These are phyloP conservation scores for Biancaea sappan DNA, from an alignment of 306 rosid species.

Conservation along the genomic window DNA sequence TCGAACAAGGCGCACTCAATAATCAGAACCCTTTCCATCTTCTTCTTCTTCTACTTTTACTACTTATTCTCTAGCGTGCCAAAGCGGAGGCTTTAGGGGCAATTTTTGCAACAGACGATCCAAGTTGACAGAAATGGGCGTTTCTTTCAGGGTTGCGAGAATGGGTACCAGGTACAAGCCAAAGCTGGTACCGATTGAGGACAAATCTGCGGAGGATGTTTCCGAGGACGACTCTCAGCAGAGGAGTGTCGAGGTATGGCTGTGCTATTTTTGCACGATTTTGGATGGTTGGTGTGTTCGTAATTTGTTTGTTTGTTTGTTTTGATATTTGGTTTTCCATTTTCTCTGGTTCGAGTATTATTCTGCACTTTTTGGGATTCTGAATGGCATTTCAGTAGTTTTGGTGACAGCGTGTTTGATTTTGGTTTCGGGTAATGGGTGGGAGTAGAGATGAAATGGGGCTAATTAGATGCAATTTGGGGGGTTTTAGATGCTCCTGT, in stretches of 20 bases:
- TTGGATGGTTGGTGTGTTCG: background rate
- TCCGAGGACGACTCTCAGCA: slow-evolving; percentile 4
- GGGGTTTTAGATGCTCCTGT: background rate
- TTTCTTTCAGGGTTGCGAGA: slow-evolving; percentile 45
- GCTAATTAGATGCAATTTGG: background rate
- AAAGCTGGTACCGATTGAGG: slow-evolving; percentile 32
- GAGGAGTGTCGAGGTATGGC: slow-evolving; percentile 18
- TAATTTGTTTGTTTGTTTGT: background rate
- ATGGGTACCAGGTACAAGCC: slow-evolving; percentile 45
- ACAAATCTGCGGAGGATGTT: background rate
- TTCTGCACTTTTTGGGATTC: background rate
- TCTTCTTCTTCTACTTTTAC: background rate
- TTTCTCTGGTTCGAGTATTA: background rate
- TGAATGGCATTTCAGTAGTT: background rate
- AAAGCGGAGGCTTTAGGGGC: too few species aligned
- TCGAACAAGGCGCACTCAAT: too few species aligned
- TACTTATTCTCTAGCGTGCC: background rate
- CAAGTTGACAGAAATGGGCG: slow-evolving; percentile 31
- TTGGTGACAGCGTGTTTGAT: background rate
- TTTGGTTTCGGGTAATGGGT: background rate
- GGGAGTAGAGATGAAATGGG: background rate
- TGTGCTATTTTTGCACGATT: background rate
- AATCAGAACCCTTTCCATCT: background rate
- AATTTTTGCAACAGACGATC: background rate
- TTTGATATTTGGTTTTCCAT: background rate